Evolutionary conservation across 768 basidiomycete species (phyloP), one percentile per base, ranked within the genome.

Genomic region (Atractiella rhizophila): DNA sequence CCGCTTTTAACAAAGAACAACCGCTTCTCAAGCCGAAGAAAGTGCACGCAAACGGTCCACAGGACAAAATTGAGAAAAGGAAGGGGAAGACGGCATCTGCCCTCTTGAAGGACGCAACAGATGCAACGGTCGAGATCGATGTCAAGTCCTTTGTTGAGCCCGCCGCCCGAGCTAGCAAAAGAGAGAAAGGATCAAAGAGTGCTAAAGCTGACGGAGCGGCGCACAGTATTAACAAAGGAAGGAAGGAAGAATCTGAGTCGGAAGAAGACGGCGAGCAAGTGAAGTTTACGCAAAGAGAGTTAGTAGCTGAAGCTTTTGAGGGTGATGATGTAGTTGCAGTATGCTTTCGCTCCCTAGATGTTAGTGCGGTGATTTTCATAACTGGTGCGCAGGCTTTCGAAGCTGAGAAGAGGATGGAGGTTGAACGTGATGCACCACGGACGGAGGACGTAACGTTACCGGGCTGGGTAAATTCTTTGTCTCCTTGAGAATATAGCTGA

Each of bases 301-400:
- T 96, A 11, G 85, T 98, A 11, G 79, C 85, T 1, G 71, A 73
- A 40, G 91, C 91, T 0, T 98, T 98, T 62, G 88, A 86, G 2
- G 86, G 83, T 2, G 91, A 98, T 58, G 81, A 96, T 48, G 88
- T 96, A 25, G 73, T 91, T 5, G 73, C 77, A 60, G 82, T 82
- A 52, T 26, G 72, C 54, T 23, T 6, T 1, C 16, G 24, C 24
- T 40, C 11, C 24, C 11, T 27, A 16, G 5, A 13, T 11, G 20
- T 3, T 2, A 13, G 19, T 11, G 1, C 24, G 25, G 3, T 26
- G 21, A 15, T 37, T 8, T 8, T 4, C 9, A 20, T 37, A 20
- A 13, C 24, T n/a, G 4, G 26, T 37, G n/a, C 11, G 4, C 51
- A 86, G 81, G 75, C 77, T 40, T 98, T 98, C 54, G 74, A 72